These are phyloP conservation scores for Chlorella sp. DNA, from an alignment of 139 green algal genomes.

Conservation along the genomic window DNA sequence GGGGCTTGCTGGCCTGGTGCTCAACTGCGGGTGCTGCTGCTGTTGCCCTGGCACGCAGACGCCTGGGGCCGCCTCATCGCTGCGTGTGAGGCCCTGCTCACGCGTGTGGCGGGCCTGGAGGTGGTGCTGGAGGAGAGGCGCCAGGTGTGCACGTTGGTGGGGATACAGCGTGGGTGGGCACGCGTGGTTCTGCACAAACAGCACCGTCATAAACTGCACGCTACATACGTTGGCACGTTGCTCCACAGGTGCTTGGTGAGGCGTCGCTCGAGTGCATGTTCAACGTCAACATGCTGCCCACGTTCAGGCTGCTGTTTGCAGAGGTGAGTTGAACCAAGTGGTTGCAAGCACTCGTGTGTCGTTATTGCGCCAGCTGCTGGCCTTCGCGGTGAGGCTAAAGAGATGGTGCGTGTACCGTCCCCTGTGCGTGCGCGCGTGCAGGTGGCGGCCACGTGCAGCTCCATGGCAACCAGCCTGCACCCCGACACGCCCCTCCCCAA, in stretches of 20 bases:
- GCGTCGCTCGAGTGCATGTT: neutral
- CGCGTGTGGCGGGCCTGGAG: constrained; percentile 3
- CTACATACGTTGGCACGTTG: too few relatives aligned
- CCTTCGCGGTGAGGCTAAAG: neutral
- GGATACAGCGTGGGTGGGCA: too few relatives aligned
- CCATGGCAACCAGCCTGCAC: neutral
- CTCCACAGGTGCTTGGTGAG: constrained; percentile 2
- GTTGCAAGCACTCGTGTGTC: too few relatives aligned
- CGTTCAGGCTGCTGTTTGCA: neutral
- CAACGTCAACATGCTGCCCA: neutral
- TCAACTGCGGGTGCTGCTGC: too few relatives aligned
- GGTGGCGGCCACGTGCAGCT: neutral
- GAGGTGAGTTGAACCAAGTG: neutral
- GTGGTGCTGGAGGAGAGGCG: constrained; percentile 4
- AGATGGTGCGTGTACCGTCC: neutral
- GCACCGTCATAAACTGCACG: too few relatives aligned
- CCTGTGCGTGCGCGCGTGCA: too few relatives aligned
- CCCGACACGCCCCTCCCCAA: neutral
- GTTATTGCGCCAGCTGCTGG: too few relatives aligned
- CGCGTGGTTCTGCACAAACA: too few relatives aligned
- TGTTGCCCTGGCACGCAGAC: too few relatives aligned
- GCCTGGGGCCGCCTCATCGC: constrained; percentile 3
- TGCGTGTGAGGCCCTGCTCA: neutral
- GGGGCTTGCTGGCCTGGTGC: too few relatives aligned
- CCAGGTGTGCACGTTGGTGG: neutral